Conservation (phyloP, 768 basidiomycete species). For the Lactarius akahatsu region DNA sequence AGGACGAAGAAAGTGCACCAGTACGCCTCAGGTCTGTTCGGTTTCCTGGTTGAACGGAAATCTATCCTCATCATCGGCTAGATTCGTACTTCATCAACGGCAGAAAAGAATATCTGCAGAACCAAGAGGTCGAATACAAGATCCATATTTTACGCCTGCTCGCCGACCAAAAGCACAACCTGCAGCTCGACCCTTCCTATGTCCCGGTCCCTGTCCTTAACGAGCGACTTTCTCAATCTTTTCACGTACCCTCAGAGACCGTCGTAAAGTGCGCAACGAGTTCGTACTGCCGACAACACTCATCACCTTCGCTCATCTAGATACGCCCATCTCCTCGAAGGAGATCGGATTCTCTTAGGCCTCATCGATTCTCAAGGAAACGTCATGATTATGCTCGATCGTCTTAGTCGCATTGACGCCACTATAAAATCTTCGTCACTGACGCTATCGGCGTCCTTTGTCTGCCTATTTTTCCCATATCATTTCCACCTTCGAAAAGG, state of each 20-base stretch:
- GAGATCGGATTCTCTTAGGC: background rate
- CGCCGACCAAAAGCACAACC: constrained; percentile 1
- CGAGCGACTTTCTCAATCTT: background rate
- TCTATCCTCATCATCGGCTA: no score
- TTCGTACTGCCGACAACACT: background rate
- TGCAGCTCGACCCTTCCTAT: constrained; percentile 12
- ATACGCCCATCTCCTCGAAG: constrained; percentile 8
- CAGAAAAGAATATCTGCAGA: background rate
- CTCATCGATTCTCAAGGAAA: background rate
- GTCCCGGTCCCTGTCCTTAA: constrained; percentile 1
- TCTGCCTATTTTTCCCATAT: constrained; percentile 45
- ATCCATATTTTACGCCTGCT: background rate
- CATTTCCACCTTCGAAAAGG: constrained; percentile 46
- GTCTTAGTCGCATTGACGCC: background rate
- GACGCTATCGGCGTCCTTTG: constrained; percentile 39
- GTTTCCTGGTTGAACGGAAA: background rate
- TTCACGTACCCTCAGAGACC: background rate
- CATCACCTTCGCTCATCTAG: background rate
- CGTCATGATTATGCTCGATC: constrained; percentile 11
- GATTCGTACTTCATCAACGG: constrained; percentile 9
- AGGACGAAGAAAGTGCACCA: background rate
- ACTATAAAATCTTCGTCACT: constrained; percentile 37
- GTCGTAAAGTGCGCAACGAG: background rate
- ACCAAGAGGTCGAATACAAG: background rate
- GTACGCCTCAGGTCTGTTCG: background rate